Evolutionary conservation across 768 basidiomycete genomes (phyloP).

Genomic region (Hydnum rufescens): DNA sequence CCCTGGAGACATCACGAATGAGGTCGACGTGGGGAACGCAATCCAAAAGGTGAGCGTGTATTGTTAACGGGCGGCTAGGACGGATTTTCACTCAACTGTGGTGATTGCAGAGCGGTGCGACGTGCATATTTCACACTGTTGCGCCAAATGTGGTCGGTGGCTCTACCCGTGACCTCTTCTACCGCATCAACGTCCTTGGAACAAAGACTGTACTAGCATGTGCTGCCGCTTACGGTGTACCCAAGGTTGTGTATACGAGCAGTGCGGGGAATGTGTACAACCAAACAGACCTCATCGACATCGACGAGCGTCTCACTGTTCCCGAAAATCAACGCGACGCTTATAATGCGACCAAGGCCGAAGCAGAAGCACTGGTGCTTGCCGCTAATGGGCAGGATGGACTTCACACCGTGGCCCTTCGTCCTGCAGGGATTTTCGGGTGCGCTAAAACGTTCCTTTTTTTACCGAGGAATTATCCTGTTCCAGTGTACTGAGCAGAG

Average conservation of each 20-base stretch:
- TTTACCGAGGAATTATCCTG: neutral
- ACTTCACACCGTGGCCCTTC: constrained; percentile 69
- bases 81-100: neutral
- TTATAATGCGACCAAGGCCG: constrained; percentile 87
- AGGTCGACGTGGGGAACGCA: constrained; percentile 49
- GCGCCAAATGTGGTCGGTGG: constrained; percentile 34
- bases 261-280: constrained; percentile 84
- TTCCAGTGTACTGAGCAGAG: neutral
- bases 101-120: constrained; percentile 44
- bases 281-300: constrained; percentile 57
- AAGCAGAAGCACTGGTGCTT: constrained; percentile 67
- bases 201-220: constrained; percentile 72
- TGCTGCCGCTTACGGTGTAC: constrained; percentile 48
- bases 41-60: constrained; percentile 43
- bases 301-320: constrained; percentile 69
- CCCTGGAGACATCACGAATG: constrained; percentile 71
- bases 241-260: constrained; percentile 85
- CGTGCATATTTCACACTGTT: constrained; percentile 90
- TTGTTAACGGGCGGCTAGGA: neutral
- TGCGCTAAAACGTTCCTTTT: constrained; percentile 21
- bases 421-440: constrained; percentile 96
- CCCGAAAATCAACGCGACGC: constrained; percentile 65
- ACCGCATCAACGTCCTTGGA: constrained; percentile 87
- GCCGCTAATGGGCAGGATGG: constrained; percentile 72
- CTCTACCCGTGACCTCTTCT: constrained; percentile 35